Evolutionary conservation across 495 filamentous ascomycete genomes (phyloP), one percentile per base, ranked within the genome.

Genomic region (Trichocladium antarcticum): DNA sequence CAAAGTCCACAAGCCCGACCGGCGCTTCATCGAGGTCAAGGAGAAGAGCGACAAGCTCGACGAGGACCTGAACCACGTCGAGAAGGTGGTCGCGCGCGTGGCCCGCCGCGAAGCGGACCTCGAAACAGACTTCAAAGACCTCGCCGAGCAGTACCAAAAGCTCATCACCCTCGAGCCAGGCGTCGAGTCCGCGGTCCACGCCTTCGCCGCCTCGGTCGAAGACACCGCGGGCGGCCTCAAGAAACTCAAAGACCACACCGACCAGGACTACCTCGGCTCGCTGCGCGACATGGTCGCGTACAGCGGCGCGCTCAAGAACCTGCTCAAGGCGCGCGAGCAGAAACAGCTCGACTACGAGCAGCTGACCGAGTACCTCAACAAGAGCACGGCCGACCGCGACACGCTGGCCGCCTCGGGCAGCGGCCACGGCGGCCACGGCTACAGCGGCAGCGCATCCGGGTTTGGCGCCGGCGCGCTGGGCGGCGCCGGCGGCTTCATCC

Each of bases 261-360:
- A 97, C 63, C 89, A 94, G 56, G 86, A 95, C 65, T 98, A 97
- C 60, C 80, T 97, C 17, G 84, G 87, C 52, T 86, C 82, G 9
- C 73, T 98, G 28, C 77, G 87, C 15, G 93, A 97, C 63, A 95
- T 97, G 89, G 83, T 87, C 50, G 81, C 87, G 22, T 98, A 97
- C 67, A 87, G 85, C 60, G 64, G 78, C 16, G 81, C 87, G 1
- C 66, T 97, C 15, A 93, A 94, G 65, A 69, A 80, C 27, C 81
- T 97, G 3, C 78, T 98, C 59, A 95, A 94, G 69, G 84, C 85
- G 6, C 82, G 92, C 17, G 93, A 98, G 68, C 89, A 93, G 68
- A 98, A 97, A 63, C 92, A 98, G 61, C 82, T 97, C 36, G 92
- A 98, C 67, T 95, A 90, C 61, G 92, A 98, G 68, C 92, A 85